Conservation (phyloP, 768 basidiomycete genomes). For the Rubroboletus satanas region DNA sequence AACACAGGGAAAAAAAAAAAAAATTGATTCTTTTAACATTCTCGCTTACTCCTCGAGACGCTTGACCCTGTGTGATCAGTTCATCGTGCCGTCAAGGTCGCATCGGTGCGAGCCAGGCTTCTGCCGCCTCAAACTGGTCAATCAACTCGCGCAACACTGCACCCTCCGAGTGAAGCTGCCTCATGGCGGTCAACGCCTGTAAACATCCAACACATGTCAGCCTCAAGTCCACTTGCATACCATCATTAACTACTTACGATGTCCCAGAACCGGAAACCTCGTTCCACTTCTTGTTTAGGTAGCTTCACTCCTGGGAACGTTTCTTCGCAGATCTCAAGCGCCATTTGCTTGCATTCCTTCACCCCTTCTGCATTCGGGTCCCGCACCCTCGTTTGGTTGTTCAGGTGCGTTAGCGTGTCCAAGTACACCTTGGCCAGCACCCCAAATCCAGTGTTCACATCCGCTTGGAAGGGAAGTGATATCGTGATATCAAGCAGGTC, state of each 20-base stretch:
- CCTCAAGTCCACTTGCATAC: slow-evolving; percentile 16
- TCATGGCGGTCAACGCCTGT: slow-evolving; percentile 83
- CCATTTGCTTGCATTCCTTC: slow-evolving; percentile 77
- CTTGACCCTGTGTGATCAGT: slow-evolving; percentile 4
- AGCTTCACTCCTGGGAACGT: slow-evolving; percentile 90
- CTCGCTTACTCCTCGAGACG: neutral
- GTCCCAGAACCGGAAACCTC: slow-evolving; percentile 99
- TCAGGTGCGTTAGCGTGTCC: slow-evolving; percentile 86
- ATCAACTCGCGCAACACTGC: slow-evolving; percentile 83
- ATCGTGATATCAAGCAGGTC: slow-evolving; percentile 90
- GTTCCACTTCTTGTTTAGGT: slow-evolving; percentile 85
- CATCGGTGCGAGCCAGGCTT: slow-evolving; percentile 92
- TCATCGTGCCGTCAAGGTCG: slow-evolving; percentile 51
- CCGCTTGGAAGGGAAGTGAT: slow-evolving; percentile 90
- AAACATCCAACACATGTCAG: slow-evolving; percentile 21
- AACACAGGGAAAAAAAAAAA: neutral
- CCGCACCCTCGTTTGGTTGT: slow-evolving; percentile 71
- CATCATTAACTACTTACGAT: slow-evolving; percentile 57
- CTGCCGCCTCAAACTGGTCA: slow-evolving; percentile 94
- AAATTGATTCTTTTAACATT: neutral
- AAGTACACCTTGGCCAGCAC: slow-evolving; percentile 96
- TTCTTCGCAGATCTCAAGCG: slow-evolving; percentile 88
- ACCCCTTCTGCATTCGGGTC: slow-evolving; percentile 79
- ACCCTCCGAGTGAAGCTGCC: slow-evolving; percentile 80
- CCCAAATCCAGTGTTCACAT: slow-evolving; percentile 97